phyloP scores from a whole-genome alignment of 352 stramenopile species.

The Phytopythium kandeliae region DNA sequence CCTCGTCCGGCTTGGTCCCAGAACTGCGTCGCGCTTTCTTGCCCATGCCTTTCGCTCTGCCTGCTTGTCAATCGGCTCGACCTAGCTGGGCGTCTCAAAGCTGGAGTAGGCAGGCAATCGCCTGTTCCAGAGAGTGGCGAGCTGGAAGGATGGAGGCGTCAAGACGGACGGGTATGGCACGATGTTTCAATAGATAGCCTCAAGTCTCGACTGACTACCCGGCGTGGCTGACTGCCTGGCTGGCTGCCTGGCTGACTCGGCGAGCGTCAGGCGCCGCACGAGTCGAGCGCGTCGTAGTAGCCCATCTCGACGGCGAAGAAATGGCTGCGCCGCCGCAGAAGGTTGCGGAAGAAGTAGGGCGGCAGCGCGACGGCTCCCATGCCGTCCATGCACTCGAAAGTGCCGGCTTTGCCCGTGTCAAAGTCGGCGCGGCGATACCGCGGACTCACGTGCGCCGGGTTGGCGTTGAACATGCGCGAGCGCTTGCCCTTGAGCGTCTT shows the following conservation, averaged over 20 bases:
- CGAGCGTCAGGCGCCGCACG: too few species aligned
- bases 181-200: too few species aligned
- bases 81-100: neutral
- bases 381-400: conserved; percentile 37
- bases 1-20: conserved; percentile 10
- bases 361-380: conserved; percentile 36
- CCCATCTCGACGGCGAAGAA: conserved; percentile 4
- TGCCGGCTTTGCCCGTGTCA: conserved; percentile 6
- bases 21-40: conserved; percentile 22
- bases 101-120: too few species aligned
- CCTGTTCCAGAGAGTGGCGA: too few species aligned
- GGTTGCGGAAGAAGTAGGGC: conserved; percentile 14
- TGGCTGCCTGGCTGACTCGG: too few species aligned
- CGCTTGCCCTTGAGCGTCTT: conserved; percentile 17
- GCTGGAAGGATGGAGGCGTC: too few species aligned
- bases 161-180: too few species aligned
- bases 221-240: too few species aligned
- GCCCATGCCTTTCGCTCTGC: conserved; percentile 25
- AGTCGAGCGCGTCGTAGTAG: neutral
- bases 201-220: too few species aligned
- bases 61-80: conserved; percentile 1
- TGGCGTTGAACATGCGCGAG: conserved; percentile 38
- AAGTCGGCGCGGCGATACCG: conserved; percentile 17
- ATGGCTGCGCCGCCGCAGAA: conserved; percentile 36
- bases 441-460: conserved; percentile 48